A percentile compares a stretch with the other conserved stretches of the same genome.
These are phyloP conservation scores for Ceratocystis ficicola DNA, from an alignment of 2,329 filamentous ascomycete genomes.

Conservation along the genomic window DNA sequence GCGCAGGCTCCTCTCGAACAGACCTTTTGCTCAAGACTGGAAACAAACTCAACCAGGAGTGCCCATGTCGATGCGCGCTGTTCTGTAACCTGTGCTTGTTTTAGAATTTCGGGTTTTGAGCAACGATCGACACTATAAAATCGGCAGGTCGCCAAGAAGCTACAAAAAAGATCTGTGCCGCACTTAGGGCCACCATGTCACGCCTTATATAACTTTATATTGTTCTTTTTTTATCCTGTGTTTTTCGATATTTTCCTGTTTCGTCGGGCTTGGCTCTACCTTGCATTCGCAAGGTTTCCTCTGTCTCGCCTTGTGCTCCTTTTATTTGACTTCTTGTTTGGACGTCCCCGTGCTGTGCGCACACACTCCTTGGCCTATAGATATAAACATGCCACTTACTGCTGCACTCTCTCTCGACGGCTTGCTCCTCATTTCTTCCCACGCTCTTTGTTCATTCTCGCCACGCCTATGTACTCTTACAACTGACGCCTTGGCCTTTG, in stretches of 20 bases:
- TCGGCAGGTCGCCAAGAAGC: background rate
- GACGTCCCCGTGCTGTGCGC: background rate
- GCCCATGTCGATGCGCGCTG: background rate
- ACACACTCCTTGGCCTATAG: background rate
- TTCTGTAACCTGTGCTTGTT: slow-evolving; percentile 9
- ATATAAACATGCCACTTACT: background rate
- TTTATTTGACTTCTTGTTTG: slow-evolving; percentile 11
- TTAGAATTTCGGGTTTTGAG: background rate
- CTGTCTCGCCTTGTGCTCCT: slow-evolving; percentile 4
- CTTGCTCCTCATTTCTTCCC: background rate
- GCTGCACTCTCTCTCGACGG: background rate
- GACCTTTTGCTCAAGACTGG: background rate
- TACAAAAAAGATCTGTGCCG: slow-evolving; percentile 12
- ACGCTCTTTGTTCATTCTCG: background rate
- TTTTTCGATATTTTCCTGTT: background rate
- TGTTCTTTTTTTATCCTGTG: background rate
- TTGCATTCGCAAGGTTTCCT: background rate
- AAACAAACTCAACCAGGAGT: background rate
- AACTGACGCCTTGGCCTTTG: background rate
- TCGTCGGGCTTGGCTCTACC: background rate
- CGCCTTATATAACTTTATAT: background rate
- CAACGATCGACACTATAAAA: slow-evolving; percentile 2
- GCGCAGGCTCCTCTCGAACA: background rate
- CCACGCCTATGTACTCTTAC: background rate
- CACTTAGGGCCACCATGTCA: background rate